phyloP scores from a whole-genome alignment of 139 green algal species.

The Spirogloea muscicola region DNA sequence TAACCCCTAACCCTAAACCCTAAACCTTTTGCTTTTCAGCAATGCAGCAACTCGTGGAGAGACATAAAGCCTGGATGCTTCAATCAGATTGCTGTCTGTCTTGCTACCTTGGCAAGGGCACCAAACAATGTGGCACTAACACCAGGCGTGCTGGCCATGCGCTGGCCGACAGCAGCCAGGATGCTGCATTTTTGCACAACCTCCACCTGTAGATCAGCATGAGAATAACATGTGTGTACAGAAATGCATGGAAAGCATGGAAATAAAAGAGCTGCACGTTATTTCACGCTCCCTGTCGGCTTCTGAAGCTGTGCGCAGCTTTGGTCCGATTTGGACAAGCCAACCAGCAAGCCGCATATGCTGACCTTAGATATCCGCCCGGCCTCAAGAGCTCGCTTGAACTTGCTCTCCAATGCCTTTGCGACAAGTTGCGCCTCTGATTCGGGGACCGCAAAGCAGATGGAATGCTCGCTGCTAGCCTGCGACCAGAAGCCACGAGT shows the following conservation, averaged over 20 bases:
- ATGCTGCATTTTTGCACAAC: constrained; percentile 71
- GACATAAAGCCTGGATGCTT: no score
- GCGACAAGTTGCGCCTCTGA: constrained; percentile 19
- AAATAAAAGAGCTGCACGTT: not conserved
- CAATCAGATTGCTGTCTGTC: no score
- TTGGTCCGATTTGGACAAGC: not conserved
- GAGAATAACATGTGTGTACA: no score
- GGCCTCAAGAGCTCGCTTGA: constrained; percentile 63
- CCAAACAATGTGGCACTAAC: constrained; percentile 87
- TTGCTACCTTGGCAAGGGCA: constrained; percentile 88
- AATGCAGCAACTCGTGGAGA: no score
- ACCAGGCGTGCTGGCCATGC: constrained; percentile 81
- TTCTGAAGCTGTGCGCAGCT: not conserved
- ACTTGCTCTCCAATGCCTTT: constrained; percentile 52
- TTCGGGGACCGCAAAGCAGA: constrained; percentile 84
- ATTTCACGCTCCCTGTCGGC: no score
- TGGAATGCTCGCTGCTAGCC: constrained; percentile 87
- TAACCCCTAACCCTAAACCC: no score
- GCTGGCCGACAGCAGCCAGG: constrained; percentile 87
- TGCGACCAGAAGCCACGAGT: not conserved
- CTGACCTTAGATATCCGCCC: constrained; percentile 69
- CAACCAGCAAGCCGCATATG: not conserved
- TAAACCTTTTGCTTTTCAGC: no score
- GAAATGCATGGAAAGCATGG: no score
- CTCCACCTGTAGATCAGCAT: constrained; percentile 22